phyloP scores from a whole-genome alignment of 768 basidiomycete genomes.

The Mycena galopus region DNA sequence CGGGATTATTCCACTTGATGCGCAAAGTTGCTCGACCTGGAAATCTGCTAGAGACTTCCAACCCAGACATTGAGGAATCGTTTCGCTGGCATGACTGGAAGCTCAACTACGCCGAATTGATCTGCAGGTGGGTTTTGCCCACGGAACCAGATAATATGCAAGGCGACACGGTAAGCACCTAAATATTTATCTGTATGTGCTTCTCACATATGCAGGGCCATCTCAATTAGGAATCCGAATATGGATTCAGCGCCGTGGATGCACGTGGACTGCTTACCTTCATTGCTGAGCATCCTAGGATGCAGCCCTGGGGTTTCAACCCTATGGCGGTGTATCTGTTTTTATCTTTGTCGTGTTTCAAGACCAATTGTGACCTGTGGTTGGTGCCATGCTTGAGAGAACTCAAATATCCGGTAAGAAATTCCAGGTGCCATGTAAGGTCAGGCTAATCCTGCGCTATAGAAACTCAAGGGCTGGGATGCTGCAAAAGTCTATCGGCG shows the following conservation, averaged over 20 bases:
- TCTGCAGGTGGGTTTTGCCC: neutral
- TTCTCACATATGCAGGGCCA: no score
- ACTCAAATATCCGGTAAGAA: neutral
- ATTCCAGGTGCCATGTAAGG: neutral
- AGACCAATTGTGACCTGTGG: slow-evolving; percentile 1
- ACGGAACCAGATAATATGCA: neutral
- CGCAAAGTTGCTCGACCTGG: neutral
- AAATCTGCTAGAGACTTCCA: neutral
- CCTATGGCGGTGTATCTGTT: slow-evolving; percentile 4
- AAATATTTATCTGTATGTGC: no score
- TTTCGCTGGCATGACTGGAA: slow-evolving; percentile 16
- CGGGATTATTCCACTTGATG: no score
- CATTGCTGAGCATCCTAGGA: neutral
- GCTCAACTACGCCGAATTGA: neutral
- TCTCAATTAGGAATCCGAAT: neutral
- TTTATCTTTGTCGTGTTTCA: neutral
- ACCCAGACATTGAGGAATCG: neutral
- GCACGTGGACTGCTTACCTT: neutral
- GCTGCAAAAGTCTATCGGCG: neutral
- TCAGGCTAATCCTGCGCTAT: neutral
- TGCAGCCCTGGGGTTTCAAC: slow-evolving; percentile 3
- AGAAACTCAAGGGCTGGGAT: neutral
- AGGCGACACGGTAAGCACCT: neutral
- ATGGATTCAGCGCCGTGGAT: neutral
- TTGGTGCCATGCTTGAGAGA: neutral